phyloP scores from a whole-genome alignment of 192 early-diverging fungal species.

The Spizellomyces punctatus region DNA sequence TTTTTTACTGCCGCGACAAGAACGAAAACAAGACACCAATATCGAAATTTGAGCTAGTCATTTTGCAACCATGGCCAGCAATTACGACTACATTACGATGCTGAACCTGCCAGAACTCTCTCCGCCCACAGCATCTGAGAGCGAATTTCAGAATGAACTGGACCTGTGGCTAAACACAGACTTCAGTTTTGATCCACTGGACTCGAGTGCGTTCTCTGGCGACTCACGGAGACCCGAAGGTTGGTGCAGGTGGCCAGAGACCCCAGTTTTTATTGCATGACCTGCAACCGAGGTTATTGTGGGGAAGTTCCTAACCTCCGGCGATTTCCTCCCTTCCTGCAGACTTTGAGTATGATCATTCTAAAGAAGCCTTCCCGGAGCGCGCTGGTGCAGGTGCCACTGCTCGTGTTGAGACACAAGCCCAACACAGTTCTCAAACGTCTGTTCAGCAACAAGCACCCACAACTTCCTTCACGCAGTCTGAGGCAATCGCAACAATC shows the following conservation, averaged over 20 bases:
- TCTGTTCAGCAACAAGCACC: too few species aligned
- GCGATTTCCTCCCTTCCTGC: too few species aligned
- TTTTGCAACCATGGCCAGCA: conserved; percentile 4
- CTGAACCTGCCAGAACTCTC: conserved; percentile 31
- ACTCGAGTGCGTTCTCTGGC: background rate
- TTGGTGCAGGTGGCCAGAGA: background rate
- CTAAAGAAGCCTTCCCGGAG: too few species aligned
- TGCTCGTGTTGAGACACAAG: too few species aligned
- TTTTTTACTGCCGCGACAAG: background rate
- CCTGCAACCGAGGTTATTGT: too few species aligned
- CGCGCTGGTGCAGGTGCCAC: too few species aligned
- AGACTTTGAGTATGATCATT: too few species aligned
- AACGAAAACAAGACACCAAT: background rate
- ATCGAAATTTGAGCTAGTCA: background rate
- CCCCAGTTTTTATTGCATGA: background rate
- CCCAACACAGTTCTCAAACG: too few species aligned
- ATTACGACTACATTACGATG: conserved; percentile 33
- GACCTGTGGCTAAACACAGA: conserved; percentile 36
- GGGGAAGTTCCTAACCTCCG: too few species aligned
- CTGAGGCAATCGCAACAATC: too few species aligned
- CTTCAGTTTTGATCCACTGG: conserved; percentile 22
- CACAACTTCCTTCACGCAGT: too few species aligned
- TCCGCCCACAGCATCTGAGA: conserved; percentile 3
- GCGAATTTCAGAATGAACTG: conserved; percentile 17
- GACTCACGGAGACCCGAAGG: background rate